Conservation (phyloP, 148 eudicot species). For the Mesembryanthemum crystallinum region DNA sequence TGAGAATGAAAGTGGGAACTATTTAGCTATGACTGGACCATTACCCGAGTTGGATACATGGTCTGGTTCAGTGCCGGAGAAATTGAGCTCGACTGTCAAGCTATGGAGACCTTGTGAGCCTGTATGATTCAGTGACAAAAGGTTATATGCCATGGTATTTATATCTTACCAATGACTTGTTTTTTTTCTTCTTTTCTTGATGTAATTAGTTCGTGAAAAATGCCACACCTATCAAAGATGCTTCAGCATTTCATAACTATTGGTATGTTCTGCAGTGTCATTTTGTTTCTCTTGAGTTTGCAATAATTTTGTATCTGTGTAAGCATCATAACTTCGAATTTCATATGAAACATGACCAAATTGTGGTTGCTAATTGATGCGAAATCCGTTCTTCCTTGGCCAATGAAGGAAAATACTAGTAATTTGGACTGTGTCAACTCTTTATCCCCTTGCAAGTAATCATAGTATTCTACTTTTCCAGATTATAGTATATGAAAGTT, state of each 20-base stretch:
- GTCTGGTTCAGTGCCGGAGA: conserved; percentile 59
- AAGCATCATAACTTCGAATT: too few relatives aligned
- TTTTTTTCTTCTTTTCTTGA: background rate
- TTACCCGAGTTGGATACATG: conserved; percentile 60
- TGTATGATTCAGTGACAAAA: background rate
- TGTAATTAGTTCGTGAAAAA: background rate
- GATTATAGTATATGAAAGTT: too few relatives aligned
- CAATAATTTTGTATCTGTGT: too few relatives aligned
- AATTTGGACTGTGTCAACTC: background rate
- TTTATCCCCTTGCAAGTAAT: background rate
- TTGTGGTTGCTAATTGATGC: background rate
- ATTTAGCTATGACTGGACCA: conserved; percentile 72
- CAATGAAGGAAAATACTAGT: background rate
- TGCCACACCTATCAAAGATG: background rate
- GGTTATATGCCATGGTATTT: background rate
- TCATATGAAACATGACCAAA: too few relatives aligned
- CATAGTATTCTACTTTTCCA: too few relatives aligned
- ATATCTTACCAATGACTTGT: background rate
- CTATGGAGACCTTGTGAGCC: conserved; percentile 55
- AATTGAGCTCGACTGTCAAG: conserved; percentile 37
- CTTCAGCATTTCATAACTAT: background rate
- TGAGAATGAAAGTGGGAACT: conserved; percentile 50
- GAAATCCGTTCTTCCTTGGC: background rate
- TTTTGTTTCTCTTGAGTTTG: too few relatives aligned
- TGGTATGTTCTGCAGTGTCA: too few relatives aligned